Base-by-base conservation (phyloP, 495 filamentous ascomycete genomes). In the Parmelia sp. region DNA sequence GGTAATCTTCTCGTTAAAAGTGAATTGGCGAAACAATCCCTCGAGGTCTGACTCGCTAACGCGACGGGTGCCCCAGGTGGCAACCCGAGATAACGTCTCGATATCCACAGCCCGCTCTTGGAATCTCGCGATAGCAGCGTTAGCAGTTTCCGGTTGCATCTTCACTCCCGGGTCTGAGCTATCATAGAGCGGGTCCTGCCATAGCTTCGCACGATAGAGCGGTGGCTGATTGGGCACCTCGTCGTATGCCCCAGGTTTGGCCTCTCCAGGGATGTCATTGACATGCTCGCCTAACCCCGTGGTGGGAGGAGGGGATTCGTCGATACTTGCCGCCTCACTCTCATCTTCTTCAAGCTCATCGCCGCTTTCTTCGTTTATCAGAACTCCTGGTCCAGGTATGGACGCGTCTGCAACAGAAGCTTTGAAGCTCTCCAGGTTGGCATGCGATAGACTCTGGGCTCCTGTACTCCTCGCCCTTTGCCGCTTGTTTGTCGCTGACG, bases 61-160 rank as follows among this genome's bases (percentile, higher is more conserved):
- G 33, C 84, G 81, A 21, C 84, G 79, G 12, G 86, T 89, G 15
- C 88, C 88, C 86, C 88, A 89, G 4, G 89, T 92, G 29, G 88
- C 89, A 31, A 82, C 80, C 51, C 86, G 79, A 7, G 89, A 91
- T 37, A 73, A 66, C 15, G 75, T 79, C 49, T 83, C 81, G 36
- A 78, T 62, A 45, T 82, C 78, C 31, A 58, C 70, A 8, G 77
- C 77, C 12, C 76, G 77, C 63, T 70, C 74, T 31, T 79, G 68
- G 39, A 72, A 83, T 23, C 74, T 71, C 51, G 73, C 66, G 68
- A 82, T 83, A 29, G 81, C 81, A 56, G 75, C 75, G 51, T 70
- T 74, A 0, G 81, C 80, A 25, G 71, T 80, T 19, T 63, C 62
- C 15, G 80, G 80, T 56, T 83, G 81, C 63, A 73, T 71, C 47